phyloP scores from a whole-genome alignment of 441 rosid species.

The Populus hybrid region DNA sequence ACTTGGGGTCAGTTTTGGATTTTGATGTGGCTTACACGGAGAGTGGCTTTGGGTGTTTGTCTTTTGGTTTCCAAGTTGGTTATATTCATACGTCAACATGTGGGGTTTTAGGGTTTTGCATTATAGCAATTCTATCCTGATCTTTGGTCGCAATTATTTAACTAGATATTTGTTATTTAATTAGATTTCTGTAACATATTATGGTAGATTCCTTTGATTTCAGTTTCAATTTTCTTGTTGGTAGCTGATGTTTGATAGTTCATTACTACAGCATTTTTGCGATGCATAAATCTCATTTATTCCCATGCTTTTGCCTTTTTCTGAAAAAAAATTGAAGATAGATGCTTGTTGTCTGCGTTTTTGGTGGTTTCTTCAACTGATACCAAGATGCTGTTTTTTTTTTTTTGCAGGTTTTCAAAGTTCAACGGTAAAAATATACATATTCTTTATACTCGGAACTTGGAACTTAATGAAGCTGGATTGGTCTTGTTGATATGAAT shows the following conservation, averaged over 20 bases:
- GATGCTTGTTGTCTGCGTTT: constrained; percentile 84
- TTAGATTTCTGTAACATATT: constrained; percentile 33
- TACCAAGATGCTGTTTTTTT: constrained; percentile 84
- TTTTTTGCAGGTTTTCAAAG: constrained; percentile 66
- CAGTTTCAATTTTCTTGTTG: constrained; percentile 39
- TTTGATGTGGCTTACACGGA: constrained; percentile 44
- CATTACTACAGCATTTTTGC: constrained; percentile 19
- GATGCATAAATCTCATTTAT: constrained; percentile 25
- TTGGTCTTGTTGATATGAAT: constrained; percentile 31
- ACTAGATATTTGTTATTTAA: constrained; percentile 27
- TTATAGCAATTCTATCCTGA: not conserved
- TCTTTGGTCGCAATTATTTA: not conserved
- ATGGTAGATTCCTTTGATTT: constrained; percentile 49
- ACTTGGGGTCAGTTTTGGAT: constrained; percentile 28
- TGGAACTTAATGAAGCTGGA: constrained; percentile 42
- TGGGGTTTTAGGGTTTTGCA: constrained; percentile 29
- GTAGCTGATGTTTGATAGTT: constrained; percentile 45
- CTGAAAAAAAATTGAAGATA: constrained; percentile 22
- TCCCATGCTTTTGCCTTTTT: constrained; percentile 20
- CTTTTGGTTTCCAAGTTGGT: constrained; percentile 28
- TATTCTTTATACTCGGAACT: constrained; percentile 43
- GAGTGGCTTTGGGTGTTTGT: constrained; percentile 51
- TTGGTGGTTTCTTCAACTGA: constrained; percentile 68
- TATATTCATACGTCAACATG: constrained; percentile 19
- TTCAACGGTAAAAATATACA: constrained; percentile 39